Conservation (phyloP, 768 basidiomycete genomes). For the Pisolithus albus region DNA sequence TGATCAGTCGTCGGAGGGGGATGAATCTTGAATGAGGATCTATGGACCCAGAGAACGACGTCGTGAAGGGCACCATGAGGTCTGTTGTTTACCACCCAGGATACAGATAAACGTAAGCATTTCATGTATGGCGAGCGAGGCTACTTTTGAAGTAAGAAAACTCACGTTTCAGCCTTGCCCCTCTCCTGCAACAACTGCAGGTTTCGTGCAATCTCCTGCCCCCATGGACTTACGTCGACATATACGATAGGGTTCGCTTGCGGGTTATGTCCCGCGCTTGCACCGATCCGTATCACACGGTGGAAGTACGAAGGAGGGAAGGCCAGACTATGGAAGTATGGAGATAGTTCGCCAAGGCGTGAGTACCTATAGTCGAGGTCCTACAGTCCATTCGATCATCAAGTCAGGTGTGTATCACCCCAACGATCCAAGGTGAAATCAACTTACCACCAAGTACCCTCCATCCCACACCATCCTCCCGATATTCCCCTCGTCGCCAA, state of each 20-base stretch:
- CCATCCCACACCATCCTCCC: constrained; percentile 87
- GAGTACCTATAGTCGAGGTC: constrained; percentile 84
- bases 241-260: constrained; percentile 59
- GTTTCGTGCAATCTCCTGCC: constrained; percentile 65
- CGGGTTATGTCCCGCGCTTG: constrained; percentile 29
- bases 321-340: constrained; percentile 71
- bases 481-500: constrained; percentile 78
- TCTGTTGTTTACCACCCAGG: constrained; percentile 28
- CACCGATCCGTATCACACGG: constrained; percentile 63
- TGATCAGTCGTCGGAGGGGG: constrained; percentile 34
- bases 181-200: constrained; percentile 74
- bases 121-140: background rate
- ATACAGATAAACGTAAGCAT: constrained; percentile 6
- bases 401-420: background rate
- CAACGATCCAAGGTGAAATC: background rate
- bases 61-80: constrained; percentile 74
- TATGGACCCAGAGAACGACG: constrained; percentile 81
- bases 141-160: constrained; percentile 4
- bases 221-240: constrained; percentile 74
- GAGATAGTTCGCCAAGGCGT: constrained; percentile 66
- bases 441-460: constrained; percentile 74
- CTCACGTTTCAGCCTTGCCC: constrained; percentile 75
- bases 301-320: constrained; percentile 90
- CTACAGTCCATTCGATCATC: constrained; percentile 32
- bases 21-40: constrained; percentile 67